Evolutionary conservation across 345 rosid genomes (phyloP).

Genomic region (Gossypium mustelinum): DNA sequence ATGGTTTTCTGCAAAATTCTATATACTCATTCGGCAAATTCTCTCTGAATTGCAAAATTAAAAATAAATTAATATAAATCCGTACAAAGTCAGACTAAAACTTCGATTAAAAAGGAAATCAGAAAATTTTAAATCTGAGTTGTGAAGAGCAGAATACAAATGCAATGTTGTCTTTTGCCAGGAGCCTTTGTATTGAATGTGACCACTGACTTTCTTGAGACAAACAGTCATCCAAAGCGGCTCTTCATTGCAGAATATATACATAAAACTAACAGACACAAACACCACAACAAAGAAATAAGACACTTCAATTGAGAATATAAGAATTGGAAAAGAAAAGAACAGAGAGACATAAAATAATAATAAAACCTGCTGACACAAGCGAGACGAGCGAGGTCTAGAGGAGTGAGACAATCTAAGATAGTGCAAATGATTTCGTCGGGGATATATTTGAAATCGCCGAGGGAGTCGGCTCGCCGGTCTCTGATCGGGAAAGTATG

Average conservation of each 20-base stretch:
- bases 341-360: neutral
- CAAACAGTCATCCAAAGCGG: constrained; percentile 90
- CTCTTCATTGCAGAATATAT: constrained; percentile 82
- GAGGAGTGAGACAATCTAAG: constrained; percentile 59
- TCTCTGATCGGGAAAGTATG: constrained; percentile 33
- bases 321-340: neutral
- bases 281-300: neutral
- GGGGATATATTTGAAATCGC: constrained; percentile 56
- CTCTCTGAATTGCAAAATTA: constrained; percentile 39
- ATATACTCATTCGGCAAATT: constrained; percentile 39
- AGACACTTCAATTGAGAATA: neutral
- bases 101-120: neutral
- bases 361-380: constrained; percentile 85
- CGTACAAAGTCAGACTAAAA: neutral
- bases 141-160: constrained; percentile 43
- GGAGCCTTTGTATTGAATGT: constrained; percentile 66
- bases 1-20: constrained; percentile 32
- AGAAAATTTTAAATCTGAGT: neutral
- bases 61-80: neutral
- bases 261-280: constrained; percentile 55
- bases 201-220: constrained; percentile 44
- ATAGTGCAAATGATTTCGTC: constrained; percentile 67
- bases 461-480: constrained; percentile 70
- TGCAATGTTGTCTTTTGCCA: constrained; percentile 76
- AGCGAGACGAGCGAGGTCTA: constrained; percentile 69